Percentiles rank a stretch among this genome's conserved stretches.
These are phyloP conservation scores for Beauveria varroae DNA, from an alignment of 2,329 filamentous ascomycete species.

Conservation along the genomic window DNA sequence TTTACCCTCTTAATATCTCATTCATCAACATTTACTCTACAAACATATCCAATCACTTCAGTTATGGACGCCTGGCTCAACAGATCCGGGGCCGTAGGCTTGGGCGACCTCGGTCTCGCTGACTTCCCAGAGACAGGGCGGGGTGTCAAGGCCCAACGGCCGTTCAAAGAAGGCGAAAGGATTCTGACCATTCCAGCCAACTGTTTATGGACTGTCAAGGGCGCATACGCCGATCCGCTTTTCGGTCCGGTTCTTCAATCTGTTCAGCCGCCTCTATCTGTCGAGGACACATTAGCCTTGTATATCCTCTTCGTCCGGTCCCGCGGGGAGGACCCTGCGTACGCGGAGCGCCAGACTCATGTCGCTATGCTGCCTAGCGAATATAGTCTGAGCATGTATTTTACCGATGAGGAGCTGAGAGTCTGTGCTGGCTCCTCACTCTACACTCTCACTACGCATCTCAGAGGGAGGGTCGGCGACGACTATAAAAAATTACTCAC, in stretches of 20 bases:
- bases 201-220: slow-evolving; percentile 25
- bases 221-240: slow-evolving; percentile 24
- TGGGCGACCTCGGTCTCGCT: slow-evolving; percentile 24
- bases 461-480: slow-evolving; percentile 21
- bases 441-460: slow-evolving; percentile 25
- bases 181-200: slow-evolving; percentile 25
- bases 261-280: slow-evolving; percentile 23
- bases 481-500: slow-evolving; percentile 23
- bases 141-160: slow-evolving; percentile 21
- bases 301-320: slow-evolving; percentile 28
- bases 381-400: slow-evolving; percentile 28
- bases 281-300: slow-evolving; percentile 25
- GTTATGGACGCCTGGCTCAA: slow-evolving; percentile 27
- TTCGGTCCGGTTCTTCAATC: slow-evolving; percentile 25
- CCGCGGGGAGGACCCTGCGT: slow-evolving; percentile 21
- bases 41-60: no score
- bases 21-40: no score
- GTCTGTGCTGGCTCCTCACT: slow-evolving; percentile 26
- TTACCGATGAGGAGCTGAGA: slow-evolving; percentile 25
- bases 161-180: slow-evolving; percentile 25
- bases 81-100: slow-evolving; percentile 21
- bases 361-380: slow-evolving; percentile 22
- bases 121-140: slow-evolving; percentile 26
- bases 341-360: slow-evolving; percentile 20
- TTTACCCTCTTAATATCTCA: no score